Conservation (phyloP, 2,329 filamentous ascomycete genomes). For the Botrytis paeoniae region DNA sequence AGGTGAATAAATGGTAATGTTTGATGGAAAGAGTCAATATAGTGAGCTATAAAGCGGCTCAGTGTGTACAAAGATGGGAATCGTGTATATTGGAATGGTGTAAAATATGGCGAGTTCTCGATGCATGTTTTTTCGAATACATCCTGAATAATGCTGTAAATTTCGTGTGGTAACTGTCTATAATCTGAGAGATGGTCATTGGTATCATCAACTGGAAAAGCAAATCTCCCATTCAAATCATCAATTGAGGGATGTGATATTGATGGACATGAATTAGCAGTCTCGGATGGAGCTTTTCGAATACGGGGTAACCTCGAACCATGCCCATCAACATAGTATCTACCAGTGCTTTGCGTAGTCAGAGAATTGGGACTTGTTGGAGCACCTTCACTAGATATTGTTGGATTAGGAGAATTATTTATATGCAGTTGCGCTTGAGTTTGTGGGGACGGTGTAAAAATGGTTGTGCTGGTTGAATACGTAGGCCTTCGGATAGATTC, state of each 20-base stretch:
- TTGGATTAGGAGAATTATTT: conserved; percentile 23
- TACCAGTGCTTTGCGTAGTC: conserved; percentile 24
- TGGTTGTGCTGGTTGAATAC: neutral
- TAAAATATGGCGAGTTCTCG: conserved; percentile 22
- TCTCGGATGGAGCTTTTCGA: conserved; percentile 26
- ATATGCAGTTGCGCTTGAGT: conserved; percentile 10
- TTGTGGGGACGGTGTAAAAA: conserved; percentile 4
- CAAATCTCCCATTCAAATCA: conserved; percentile 5
- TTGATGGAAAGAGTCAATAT: conserved; percentile 41
- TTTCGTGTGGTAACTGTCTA: conserved; percentile 20
- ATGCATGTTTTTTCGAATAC: conserved; percentile 27
- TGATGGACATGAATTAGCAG: conserved; percentile 19
- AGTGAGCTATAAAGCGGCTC: conserved; percentile 37
- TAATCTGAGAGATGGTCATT: neutral
- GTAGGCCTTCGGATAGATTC: neutral
- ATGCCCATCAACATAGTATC: conserved; percentile 34
- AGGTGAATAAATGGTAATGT: conserved; percentile 5
- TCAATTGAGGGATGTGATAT: conserved; percentile 7
- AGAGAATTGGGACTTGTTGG: conserved; percentile 17
- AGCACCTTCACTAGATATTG: conserved; percentile 16
- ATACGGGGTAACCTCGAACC: conserved; percentile 31
- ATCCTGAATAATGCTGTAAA: conserved; percentile 26
- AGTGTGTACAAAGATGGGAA: conserved; percentile 27
- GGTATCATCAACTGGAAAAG: conserved; percentile 22
- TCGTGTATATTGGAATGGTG: conserved; percentile 19